Percentiles rank a stretch among this genome's conserved stretches.
Evolutionary conservation across 2,329 filamentous ascomycete species (phyloP).

Genomic region (Cladobotryum protrusum): DNA sequence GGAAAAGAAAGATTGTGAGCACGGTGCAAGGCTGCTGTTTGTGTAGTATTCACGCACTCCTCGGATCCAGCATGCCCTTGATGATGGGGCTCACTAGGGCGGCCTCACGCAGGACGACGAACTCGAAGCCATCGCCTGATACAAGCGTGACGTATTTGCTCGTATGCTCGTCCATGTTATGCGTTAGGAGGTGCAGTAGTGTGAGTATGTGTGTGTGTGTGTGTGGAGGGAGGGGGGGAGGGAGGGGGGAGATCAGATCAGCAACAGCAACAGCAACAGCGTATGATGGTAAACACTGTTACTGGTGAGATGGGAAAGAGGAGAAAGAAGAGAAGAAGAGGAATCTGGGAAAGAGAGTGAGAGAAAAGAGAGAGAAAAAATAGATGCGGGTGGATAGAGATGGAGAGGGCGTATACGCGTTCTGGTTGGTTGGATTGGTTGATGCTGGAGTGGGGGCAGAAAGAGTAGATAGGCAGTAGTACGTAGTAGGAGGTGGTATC

Average conservation of each 20-base stretch:
- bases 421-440: neutral
- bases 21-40: slow-evolving; percentile 1
- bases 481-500: too few species aligned
- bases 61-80: slow-evolving; percentile 66
- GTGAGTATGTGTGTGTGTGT: too few species aligned
- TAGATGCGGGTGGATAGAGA: too few species aligned
- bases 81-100: slow-evolving; percentile 65
- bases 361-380: too few species aligned
- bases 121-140: slow-evolving; percentile 70
- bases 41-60: slow-evolving; percentile 40
- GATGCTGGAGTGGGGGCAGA: slow-evolving; percentile 4
- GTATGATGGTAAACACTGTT: neutral
- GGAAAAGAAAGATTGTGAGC: slow-evolving; percentile 14
- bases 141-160: slow-evolving; percentile 73
- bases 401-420: slow-evolving; percentile 21
- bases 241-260: too few species aligned
- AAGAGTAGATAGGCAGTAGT: neutral
- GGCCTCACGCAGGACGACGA: slow-evolving; percentile 65
- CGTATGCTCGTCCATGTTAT: slow-evolving; percentile 19
- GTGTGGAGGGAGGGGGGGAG: too few species aligned
- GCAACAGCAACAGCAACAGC: too few species aligned
- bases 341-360: neutral
- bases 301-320: slow-evolving; percentile 9
- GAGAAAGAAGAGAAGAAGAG: slow-evolving; percentile 10
- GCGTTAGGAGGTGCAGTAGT: neutral